These are phyloP conservation scores for Fraxinus xanthoxyloides DNA, from an alignment of 305 asterid species.

Conservation along the genomic window DNA sequence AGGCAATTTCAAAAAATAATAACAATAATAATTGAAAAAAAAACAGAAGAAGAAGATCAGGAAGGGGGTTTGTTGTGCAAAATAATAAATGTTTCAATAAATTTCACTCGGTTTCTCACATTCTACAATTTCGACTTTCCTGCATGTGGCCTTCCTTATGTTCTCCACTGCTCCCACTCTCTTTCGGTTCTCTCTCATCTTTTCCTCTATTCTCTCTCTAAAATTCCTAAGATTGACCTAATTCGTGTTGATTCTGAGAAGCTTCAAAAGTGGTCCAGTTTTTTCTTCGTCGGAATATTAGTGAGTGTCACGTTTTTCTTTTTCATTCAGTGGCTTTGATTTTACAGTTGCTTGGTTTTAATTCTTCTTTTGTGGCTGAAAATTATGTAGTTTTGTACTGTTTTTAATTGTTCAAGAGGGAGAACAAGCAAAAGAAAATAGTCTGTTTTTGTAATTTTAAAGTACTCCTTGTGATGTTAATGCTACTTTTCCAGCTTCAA, in stretches of 20 bases:
- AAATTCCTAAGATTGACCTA: slow-evolving; percentile 23
- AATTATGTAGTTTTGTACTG: neutral
- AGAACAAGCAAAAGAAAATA: neutral
- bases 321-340: slow-evolving; percentile 8
- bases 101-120: slow-evolving; percentile 62
- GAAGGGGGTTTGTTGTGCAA: slow-evolving; percentile 25
- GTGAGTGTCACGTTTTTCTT: slow-evolving; percentile 14
- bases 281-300: neutral
- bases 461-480: neutral
- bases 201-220: neutral
- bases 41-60: neutral
- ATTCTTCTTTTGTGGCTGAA: neutral
- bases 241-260: slow-evolving; percentile 35
- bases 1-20: neutral
- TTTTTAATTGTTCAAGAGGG: neutral
- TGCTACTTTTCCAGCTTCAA: neutral
- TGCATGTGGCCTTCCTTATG: slow-evolving; percentile 39
- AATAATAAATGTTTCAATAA: slow-evolving; percentile 42
- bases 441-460: neutral
- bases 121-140: slow-evolving; percentile 32
- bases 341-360: neutral
- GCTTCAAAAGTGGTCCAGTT: slow-evolving; percentile 20
- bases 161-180: slow-evolving; percentile 26
- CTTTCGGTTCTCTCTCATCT: slow-evolving; percentile 9
- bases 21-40: too few relatives aligned